Evolutionary conservation across 805 yeast genomes (phyloP).

Genomic region (Yarrowia porcina): DNA sequence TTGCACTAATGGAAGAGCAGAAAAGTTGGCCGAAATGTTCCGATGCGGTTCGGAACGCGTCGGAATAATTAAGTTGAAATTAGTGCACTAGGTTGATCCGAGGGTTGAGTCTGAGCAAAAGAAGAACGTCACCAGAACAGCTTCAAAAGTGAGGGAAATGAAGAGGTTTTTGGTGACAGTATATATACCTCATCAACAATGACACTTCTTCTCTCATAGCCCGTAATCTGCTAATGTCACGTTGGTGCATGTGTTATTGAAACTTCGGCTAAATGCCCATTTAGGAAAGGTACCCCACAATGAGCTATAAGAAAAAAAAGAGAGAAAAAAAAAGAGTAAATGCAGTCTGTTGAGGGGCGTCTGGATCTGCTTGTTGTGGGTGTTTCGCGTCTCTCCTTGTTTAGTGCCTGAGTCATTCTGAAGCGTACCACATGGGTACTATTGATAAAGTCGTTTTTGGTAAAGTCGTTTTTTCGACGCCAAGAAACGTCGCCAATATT

Average conservation of each 20-base stretch:
- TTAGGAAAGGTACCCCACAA: slow-evolving; percentile 7
- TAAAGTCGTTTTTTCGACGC: background rate
- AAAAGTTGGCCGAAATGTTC: background rate
- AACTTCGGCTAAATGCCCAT: background rate
- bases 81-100: background rate
- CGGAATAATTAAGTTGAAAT: background rate
- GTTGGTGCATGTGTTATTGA: background rate
- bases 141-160: no score
- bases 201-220: no score
- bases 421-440: no score
- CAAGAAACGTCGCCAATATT: background rate
- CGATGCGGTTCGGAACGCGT: background rate
- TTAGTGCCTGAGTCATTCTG: background rate
- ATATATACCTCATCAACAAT: no score
- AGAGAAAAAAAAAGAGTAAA: background rate
- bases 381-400: background rate
- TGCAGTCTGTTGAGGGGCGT: no score
- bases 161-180: no score
- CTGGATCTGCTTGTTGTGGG: no score
- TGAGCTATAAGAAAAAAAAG: background rate
- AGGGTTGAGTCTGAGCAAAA: no score
- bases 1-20: background rate
- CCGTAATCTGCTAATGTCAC: no score
- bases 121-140: no score
- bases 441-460: no score